A percentile compares a stretch with the other conserved stretches of the same genome.
These are phyloP conservation scores for Trichoderma atrobrunneum DNA, from an alignment of 2,329 filamentous ascomycete genomes.

Conservation along the genomic window DNA sequence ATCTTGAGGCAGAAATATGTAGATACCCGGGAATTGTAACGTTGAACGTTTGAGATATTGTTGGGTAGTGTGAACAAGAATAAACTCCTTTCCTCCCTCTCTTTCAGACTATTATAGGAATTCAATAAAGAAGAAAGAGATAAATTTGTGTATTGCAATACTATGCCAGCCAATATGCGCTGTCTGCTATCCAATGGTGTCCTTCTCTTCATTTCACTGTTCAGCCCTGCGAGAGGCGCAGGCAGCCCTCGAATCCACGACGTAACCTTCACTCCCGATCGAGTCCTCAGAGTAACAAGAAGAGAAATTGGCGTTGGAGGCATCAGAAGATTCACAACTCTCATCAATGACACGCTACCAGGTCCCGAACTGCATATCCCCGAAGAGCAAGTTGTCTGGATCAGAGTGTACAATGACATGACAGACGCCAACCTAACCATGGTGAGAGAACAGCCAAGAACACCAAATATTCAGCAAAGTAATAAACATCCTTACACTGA, in stretches of 20 bases:
- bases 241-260: conserved; percentile 25
- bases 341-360: conserved; percentile 53
- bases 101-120: neutral
- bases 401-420: conserved; percentile 59
- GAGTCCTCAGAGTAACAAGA: conserved; percentile 45
- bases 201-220: neutral
- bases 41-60: neutral
- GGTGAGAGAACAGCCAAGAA: conserved; percentile 33
- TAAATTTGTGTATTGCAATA: neutral
- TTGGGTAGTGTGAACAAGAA: neutral
- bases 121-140: neutral
- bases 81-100: neutral
- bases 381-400: conserved; percentile 49
- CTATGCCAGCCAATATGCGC: neutral
- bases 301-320: conserved; percentile 33
- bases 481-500: conserved; percentile 3
- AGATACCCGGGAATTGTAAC: neutral
- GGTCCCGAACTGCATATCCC: conserved; percentile 48
- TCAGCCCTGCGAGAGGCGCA: neutral
- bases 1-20: neutral
- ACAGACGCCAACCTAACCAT: conserved; percentile 54
- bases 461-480: neutral
- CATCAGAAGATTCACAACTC: conserved; percentile 23
- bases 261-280: conserved; percentile 39
- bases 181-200: neutral